A percentile compares a stretch with the other conserved stretches of the same genome.
Conservation (phyloP, 257 asterid species). For the Ligustrum vulgare region DNA sequence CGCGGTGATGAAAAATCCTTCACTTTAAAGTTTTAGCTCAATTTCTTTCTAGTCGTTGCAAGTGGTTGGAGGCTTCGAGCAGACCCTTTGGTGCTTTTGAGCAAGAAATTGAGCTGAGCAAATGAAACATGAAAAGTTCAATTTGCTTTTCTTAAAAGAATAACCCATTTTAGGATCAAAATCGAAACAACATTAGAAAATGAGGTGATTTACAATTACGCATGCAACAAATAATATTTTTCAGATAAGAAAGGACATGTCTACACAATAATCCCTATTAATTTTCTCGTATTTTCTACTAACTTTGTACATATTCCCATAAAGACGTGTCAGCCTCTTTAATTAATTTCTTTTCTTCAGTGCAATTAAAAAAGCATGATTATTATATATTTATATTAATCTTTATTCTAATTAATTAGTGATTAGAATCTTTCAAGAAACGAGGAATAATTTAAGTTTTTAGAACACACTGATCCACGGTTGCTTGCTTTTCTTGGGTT, state of each 20-base stretch:
- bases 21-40: too few species aligned
- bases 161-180: constrained; percentile 2
- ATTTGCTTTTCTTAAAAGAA: neutral
- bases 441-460: constrained; percentile 16
- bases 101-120: too few species aligned
- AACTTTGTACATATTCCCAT: neutral
- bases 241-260: neutral
- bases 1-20: too few species aligned
- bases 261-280: neutral
- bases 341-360: neutral
- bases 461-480: too few species aligned
- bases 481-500: too few species aligned
- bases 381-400: too few species aligned
- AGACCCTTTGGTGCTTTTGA: too few species aligned
- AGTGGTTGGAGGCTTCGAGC: too few species aligned
- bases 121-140: too few species aligned
- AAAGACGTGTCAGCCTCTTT: neutral
- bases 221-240: neutral
- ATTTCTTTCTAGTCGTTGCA: too few species aligned
- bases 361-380: too few species aligned
- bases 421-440: constrained; percentile 29
- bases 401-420: neutral
- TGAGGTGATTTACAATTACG: neutral
- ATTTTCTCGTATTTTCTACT: neutral
- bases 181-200: neutral